A percentile compares a stretch with the other conserved stretches of the same genome.
phyloP scores from a whole-genome alignment of 345 rosid species.

The Lepidium didymum region DNA sequence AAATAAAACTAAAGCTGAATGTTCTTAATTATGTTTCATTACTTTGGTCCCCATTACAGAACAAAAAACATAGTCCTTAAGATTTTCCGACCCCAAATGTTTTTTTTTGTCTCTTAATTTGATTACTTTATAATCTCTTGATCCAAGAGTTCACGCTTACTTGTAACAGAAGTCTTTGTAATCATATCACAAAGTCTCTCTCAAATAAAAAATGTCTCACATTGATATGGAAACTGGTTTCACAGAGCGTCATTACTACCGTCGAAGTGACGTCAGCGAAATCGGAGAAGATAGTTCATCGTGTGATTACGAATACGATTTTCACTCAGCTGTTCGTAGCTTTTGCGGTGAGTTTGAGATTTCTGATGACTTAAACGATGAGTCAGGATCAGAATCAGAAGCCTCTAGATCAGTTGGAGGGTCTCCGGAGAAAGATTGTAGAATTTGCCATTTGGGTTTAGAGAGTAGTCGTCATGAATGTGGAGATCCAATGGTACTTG shows the following conservation, averaged over 20 bases:
- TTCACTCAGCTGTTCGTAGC: conserved; percentile 33
- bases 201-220: conserved; percentile 14
- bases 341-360: conserved; percentile 32
- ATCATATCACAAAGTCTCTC: conserved; percentile 14
- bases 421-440: conserved; percentile 50
- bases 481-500: conserved; percentile 73
- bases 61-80: conserved; percentile 22
- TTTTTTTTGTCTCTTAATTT: not conserved
- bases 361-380: conserved; percentile 3
- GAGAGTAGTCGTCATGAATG: conserved; percentile 47
- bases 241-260: conserved; percentile 16
- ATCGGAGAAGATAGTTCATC: conserved; percentile 26
- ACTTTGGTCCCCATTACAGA: conserved; percentile 27
- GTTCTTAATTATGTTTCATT: conserved; percentile 14
- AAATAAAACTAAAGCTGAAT: conserved; percentile 5
- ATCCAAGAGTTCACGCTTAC: conserved; percentile 32
- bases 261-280: conserved; percentile 21
- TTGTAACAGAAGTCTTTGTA: conserved; percentile 30
- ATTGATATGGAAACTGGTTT: conserved; percentile 19
- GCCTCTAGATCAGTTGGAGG: not conserved
- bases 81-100: conserved; percentile 11
- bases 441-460: conserved; percentile 93
- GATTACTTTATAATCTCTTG: conserved; percentile 17
- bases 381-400: conserved; percentile 1
- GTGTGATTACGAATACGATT: conserved; percentile 28